Base-by-base conservation (phyloP, 176 grass and related monocot genomes). In the Musa troglodytarum region DNA sequence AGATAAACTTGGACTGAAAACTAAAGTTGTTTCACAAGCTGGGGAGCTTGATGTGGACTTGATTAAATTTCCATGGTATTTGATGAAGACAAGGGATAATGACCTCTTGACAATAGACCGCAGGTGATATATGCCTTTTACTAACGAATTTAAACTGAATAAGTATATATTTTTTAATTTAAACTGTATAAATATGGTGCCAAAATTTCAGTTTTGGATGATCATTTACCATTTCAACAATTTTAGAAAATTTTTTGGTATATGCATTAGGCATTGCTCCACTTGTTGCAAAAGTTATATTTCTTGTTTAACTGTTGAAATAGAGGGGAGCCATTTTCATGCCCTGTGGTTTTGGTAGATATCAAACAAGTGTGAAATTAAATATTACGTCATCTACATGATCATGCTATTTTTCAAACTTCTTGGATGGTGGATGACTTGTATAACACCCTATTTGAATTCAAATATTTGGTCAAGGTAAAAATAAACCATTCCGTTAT, bases 1-100 rank as follows among this genome's bases (percentile, higher is more conserved):
- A n/a, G 78, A 88, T 84, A 91, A 91, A 75, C 84, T 97, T 80
- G 94, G 88, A 53, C 75, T 91, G 54, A 82, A 54, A 83, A 90
- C 69, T 63, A 83, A 91, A 80, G 75, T 83, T 76, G 24, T 50
- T 82, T 64, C 79, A 54, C 75, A 64, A 75, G 53, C 78, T 84
- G 63, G 76, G 75, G 70, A 85, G 56, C 68, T 89, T 69, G 75
- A 80, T 82, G 61, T 73, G 66, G 82, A 88, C 13, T 75, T 77
- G 24, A 71, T 89, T 68, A 34, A 67, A 77, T 83, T 86, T 80
- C 94, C 90, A 34, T 91, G 90, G 94, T 86, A 90, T 85, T 79
- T 97, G 74, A 78, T 97, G 16, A 77, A 91, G 24, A 76, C 77
- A 57, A 79, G 81, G 73, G 83, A 91, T 74, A 84, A 89, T 83